A percentile compares a stretch with the other conserved stretches of the same genome.
Conservation (phyloP, 2,329 filamentous ascomycete species). For the Fusarium sacchari region DNA sequence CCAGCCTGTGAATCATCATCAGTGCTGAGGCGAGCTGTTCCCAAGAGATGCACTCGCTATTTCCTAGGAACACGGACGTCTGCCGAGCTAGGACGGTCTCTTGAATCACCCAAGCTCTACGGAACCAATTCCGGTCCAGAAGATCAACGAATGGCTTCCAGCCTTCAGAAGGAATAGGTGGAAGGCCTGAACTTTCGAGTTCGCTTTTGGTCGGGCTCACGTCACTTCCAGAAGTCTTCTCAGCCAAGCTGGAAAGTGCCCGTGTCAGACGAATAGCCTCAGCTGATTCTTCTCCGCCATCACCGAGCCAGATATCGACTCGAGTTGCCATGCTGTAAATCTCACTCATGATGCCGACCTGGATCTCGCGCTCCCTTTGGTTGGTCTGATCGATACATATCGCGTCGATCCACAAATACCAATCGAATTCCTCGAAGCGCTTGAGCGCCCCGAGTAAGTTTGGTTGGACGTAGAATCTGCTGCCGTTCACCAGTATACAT, state of each 20-base stretch:
- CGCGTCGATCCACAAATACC: not conserved
- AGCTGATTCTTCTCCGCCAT: not conserved
- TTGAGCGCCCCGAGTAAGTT: not conserved
- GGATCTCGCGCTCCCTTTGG: not conserved
- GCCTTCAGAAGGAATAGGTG: not conserved
- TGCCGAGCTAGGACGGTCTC: not conserved
- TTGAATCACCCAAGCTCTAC: not conserved
- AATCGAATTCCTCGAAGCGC: not conserved
- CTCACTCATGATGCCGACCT: not conserved
- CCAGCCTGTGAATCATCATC: not conserved
- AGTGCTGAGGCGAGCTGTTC: not conserved
- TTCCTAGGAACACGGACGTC: not conserved
- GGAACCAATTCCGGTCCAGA: not conserved
- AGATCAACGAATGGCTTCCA: not conserved
- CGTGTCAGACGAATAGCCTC: not conserved
- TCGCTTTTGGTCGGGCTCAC: not conserved
- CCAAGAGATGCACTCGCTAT: not conserved
- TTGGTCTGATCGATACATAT: not conserved
- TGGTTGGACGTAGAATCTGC: not conserved
- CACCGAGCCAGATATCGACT: not conserved
- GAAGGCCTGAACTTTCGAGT: not conserved
- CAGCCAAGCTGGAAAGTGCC: not conserved
- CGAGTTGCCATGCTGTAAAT: not conserved
- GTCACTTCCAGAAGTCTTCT: not conserved
- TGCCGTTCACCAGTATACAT: not conserved